Conservation (phyloP, 2,329 filamentous ascomycete species). For the Aspergillus tubingensis region DNA sequence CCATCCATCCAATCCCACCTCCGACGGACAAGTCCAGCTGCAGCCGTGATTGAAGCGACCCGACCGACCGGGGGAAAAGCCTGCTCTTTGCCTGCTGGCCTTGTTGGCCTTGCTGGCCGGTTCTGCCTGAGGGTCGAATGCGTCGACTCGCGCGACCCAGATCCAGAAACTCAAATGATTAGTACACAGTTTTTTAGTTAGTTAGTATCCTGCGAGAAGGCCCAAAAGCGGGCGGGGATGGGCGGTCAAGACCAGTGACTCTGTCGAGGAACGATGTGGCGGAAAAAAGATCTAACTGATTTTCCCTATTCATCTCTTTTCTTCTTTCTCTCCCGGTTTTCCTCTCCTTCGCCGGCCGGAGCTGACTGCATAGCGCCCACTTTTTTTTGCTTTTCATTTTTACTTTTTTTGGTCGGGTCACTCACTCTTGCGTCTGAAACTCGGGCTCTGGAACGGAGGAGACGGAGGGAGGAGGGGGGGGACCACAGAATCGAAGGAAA, state of each 20-base stretch:
- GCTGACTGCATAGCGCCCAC: neutral
- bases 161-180: neutral
- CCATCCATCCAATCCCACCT: neutral
- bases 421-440: slow-evolving; percentile 14
- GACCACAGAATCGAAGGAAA: neutral
- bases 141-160: neutral
- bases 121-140: neutral
- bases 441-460: slow-evolving; percentile 16
- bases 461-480: neutral
- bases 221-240: slow-evolving; percentile 19
- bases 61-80: slow-evolving; percentile 1
- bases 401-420: neutral
- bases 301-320: slow-evolving; percentile 7
- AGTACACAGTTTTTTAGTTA: too few species aligned
- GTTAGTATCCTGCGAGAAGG: slow-evolving; percentile 19
- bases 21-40: slow-evolving; percentile 12
- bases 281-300: slow-evolving; percentile 14
- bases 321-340: neutral
- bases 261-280: slow-evolving; percentile 13
- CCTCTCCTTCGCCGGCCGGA: neutral
- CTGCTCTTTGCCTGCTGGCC: neutral
- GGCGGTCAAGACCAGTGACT: slow-evolving; percentile 9
- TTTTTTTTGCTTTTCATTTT: neutral
- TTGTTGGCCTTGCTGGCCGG: too few species aligned
- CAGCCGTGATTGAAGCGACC: slow-evolving; percentile 14